Percentiles rank a stretch among this genome's conserved stretches.
Evolutionary conservation across 495 filamentous ascomycete species (phyloP).

Genomic region (Penicillium paxilli): DNA sequence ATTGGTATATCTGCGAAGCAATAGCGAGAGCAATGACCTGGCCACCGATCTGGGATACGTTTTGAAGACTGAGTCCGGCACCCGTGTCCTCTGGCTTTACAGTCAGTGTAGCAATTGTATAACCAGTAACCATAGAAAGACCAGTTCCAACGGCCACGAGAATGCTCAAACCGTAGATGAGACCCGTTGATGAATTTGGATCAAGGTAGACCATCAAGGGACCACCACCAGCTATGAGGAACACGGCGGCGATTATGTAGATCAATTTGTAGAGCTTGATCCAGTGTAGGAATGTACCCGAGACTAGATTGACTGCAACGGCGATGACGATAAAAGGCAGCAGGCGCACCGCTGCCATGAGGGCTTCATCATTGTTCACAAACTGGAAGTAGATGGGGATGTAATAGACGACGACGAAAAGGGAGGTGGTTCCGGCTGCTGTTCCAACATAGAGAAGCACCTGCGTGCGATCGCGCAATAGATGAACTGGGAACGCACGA

Average conservation of each 20-base stretch:
- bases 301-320: no score
- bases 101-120: background rate
- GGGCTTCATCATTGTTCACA: no score
- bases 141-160: conserved; percentile 47
- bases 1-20: background rate
- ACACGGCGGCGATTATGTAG: conserved; percentile 29
- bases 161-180: conserved; percentile 56
- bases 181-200: conserved; percentile 25
- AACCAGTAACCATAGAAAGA: background rate
- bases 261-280: conserved; percentile 27
- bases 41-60: conserved; percentile 3
- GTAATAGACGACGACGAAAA: no score
- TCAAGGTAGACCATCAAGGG: background rate
- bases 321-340: no score
- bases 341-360: no score
- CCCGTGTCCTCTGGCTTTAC: background rate
- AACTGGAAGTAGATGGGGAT: no score
- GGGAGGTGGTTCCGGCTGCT: no score
- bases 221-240: conserved; percentile 6
- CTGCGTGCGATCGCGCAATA: no score
- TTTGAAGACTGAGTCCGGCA: background rate
- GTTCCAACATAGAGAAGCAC: no score
- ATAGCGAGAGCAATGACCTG: conserved; percentile 3
- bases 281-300: background rate
- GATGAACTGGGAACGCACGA: background rate